These are phyloP conservation scores for Cerrena zonata DNA, from an alignment of 1,284 basidiomycete genomes.

Conservation along the genomic window DNA sequence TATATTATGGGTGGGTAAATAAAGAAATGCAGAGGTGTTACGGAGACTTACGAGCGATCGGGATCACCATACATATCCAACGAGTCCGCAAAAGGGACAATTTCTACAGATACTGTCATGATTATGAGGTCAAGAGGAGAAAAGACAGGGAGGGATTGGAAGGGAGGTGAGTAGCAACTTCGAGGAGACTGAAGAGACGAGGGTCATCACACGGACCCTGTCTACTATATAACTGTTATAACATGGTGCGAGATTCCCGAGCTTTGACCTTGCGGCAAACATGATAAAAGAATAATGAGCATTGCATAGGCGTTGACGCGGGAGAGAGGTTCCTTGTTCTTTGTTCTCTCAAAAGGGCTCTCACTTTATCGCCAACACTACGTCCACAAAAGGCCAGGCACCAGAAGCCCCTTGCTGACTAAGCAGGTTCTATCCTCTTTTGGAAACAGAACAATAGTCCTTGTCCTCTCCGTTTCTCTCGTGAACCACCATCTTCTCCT, in stretches of 20 bases:
- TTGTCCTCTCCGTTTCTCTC: too few species aligned
- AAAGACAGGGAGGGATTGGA: not conserved
- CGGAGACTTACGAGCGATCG: slow-evolving; percentile 52
- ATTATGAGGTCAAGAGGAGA: slow-evolving; percentile 1
- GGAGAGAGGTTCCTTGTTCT: not conserved
- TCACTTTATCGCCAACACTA: too few species aligned
- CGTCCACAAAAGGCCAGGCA: not conserved
- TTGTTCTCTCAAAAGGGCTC: not conserved
- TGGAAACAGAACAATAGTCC: not conserved
- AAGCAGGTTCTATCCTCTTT: not conserved
- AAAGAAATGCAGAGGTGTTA: not conserved
- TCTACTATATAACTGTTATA: not conserved
- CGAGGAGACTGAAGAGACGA: not conserved
- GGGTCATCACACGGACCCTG: not conserved
- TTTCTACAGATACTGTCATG: slow-evolving; percentile 61
- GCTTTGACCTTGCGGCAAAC: not conserved
- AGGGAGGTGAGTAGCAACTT: not conserved
- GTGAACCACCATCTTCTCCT: too few species aligned
- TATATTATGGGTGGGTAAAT: not conserved
- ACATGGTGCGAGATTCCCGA: not conserved
- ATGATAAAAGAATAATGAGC: not conserved
- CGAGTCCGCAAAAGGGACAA: slow-evolving; percentile 47
- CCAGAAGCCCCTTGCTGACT: not conserved
- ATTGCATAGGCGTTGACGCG: not conserved
- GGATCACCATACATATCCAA: slow-evolving; percentile 65